phyloP scores from a whole-genome alignment of 2,329 filamentous ascomycete species.

The Berkeleyomyces basicola region DNA sequence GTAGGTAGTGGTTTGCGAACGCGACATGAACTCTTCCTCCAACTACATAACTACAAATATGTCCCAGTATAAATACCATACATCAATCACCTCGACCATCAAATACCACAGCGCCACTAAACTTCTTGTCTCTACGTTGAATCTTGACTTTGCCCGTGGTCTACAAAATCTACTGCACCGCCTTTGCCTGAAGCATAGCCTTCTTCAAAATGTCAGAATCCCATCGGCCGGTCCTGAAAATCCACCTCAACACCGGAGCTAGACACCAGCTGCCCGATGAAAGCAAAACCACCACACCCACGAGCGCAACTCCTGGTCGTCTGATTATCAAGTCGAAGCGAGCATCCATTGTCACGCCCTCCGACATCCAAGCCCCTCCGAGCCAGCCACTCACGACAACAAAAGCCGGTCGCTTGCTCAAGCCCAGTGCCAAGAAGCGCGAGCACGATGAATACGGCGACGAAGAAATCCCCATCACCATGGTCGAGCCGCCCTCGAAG shows the following conservation, averaged over 20 bases:
- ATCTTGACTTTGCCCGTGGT: no score
- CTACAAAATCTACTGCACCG: no score
- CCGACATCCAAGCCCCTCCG: conserved; percentile 13
- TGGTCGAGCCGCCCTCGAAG: conserved; percentile 21
- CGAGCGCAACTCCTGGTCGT: conserved; percentile 13
- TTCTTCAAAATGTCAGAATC: conserved; percentile 10
- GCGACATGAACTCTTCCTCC: not conserved
- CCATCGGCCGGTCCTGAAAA: conserved; percentile 18
- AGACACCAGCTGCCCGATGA: conserved; percentile 12
- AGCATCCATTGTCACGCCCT: conserved; percentile 25
- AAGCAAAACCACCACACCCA: conserved; percentile 15
- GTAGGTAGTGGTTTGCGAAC: conserved; percentile 4
- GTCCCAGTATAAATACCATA: not conserved
- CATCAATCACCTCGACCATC: not conserved
- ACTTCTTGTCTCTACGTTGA: no score
- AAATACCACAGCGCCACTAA: not conserved
- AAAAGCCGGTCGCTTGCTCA: conserved; percentile 42
- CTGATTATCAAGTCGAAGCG: conserved; percentile 28
- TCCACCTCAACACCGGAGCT: conserved; percentile 14
- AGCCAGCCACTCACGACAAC: conserved; percentile 28
- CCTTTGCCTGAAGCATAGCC: not conserved
- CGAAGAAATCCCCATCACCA: conserved; percentile 26
- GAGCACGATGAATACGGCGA: conserved; percentile 38
- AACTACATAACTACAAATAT: not conserved
- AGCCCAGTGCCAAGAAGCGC: conserved; percentile 47